Evolutionary conservation across 768 basidiomycete species (phyloP), one percentile per base, ranked within the genome.

Genomic region (Termitomyces sp.): DNA sequence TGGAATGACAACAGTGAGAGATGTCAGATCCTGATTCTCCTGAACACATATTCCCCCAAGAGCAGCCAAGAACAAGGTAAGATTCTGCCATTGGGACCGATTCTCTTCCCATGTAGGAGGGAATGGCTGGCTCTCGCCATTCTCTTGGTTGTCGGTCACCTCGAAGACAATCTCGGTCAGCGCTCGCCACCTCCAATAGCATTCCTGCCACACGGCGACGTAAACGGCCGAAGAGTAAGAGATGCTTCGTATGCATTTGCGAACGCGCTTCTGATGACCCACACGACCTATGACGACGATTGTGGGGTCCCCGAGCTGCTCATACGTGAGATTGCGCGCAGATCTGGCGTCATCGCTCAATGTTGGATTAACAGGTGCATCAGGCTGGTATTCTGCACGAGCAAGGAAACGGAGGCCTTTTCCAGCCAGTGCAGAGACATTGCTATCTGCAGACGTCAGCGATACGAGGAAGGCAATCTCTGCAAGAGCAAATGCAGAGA

Each of bases 21-120:
- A 74, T n/a, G 72, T 69, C 34, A 79, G 69, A 41, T 84, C 75
- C 32, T 80, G 76, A 43, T 76, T 73, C 16, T 87, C 82, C 40
- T 76, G 73, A 19, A 83, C 72, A 59, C 87, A 87, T 6, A 82
- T 75, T 5, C 88, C 87, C 37, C 86, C 85, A n/a, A 86, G 78
- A 0, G 89, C 82, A 4, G 90, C 84, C 38, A 95, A 74, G 70
- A 89, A 91, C 23, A 92, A 72, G 0, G 89, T 86, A 12, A 92
- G 73, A 66, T 95, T 92, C 64, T 90, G 87, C 93, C 94, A 97
- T 62, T 92, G 89, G 37, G 78, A 81, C 41, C 85, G 81, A 62
- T 84, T 79, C 19, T 92, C 90, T 90, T 74, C 61, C 59, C 65
- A 46, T 49, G 68, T 54, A 56, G 61, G 61, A 25, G 66, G 63